Conservation (phyloP, 1,284 basidiomycete genomes). For the Papiliotrema nemorosa region DNA sequence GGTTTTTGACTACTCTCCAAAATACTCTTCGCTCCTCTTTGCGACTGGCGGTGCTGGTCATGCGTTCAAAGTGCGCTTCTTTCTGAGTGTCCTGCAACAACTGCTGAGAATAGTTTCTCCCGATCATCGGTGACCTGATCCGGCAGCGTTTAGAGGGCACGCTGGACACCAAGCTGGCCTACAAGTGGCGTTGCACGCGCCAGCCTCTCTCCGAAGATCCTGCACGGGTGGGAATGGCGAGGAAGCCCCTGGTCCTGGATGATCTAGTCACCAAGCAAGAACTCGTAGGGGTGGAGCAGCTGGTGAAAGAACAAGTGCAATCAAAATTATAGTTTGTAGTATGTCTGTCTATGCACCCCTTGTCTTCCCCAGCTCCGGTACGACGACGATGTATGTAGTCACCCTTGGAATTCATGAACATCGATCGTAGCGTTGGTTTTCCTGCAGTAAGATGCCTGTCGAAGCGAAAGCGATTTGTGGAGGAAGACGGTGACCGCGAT, state of each 20-base stretch:
- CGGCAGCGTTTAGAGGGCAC: constrained; percentile 63
- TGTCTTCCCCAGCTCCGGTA: background rate
- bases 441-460: no score
- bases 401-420: no score
- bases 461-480: no score
- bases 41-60: constrained; percentile 78
- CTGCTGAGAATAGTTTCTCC: constrained; percentile 52
- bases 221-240: constrained; percentile 8
- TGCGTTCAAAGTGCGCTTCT: constrained; percentile 70
- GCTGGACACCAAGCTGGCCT: constrained; percentile 54
- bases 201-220: constrained; percentile 6
- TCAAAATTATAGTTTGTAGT: background rate
- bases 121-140: constrained; percentile 68
- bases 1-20: constrained; percentile 67
- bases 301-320: background rate
- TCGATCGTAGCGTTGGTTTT: no score
- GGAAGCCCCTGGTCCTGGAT: constrained; percentile 14
- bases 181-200: constrained; percentile 48
- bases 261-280: constrained; percentile 10
- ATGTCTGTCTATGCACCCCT: background rate
- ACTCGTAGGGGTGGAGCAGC: background rate
- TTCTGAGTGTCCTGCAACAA: background rate
- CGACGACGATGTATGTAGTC: background rate
- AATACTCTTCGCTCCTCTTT: constrained; percentile 59
- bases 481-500: no score